phyloP scores from a whole-genome alignment of 805 yeast genomes.

The Hanseniaspora mollemarum region DNA sequence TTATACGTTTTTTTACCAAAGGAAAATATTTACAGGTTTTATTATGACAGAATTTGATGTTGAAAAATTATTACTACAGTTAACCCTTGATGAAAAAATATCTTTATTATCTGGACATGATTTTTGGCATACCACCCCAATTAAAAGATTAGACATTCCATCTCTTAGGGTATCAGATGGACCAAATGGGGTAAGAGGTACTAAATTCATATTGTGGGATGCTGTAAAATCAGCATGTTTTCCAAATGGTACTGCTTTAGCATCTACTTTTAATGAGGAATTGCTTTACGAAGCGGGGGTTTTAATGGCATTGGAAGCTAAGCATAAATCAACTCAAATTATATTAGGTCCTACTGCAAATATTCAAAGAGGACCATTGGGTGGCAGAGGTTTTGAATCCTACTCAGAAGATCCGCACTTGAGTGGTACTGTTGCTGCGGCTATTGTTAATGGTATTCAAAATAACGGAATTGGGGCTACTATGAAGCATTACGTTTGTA shows the following conservation, averaged over 20 bases:
- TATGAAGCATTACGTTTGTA: constrained; percentile 52
- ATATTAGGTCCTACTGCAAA: constrained; percentile 42
- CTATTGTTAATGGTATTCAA: constrained; percentile 46
- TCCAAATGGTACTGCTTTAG: constrained; percentile 52
- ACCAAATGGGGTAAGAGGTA: constrained; percentile 55
- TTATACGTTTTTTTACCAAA: no score
- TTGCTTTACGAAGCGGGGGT: constrained; percentile 39
- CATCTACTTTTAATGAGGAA: constrained; percentile 44
- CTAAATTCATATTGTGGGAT: constrained; percentile 35
- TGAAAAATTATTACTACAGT: constrained; percentile 20
- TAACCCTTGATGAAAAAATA: constrained; percentile 25
- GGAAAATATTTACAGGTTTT: no score
- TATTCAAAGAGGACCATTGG: constrained; percentile 47
- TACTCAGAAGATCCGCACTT: constrained; percentile 51
- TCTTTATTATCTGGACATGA: constrained; percentile 36
- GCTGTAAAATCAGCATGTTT: constrained; percentile 46
- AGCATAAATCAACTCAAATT: constrained; percentile 41
- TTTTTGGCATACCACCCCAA: constrained; percentile 40
- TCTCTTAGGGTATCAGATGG: constrained; percentile 44
- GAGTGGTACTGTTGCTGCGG: constrained; percentile 37
- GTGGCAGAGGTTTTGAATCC: constrained; percentile 54
- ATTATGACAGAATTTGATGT: not conserved
- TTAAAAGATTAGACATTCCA: constrained; percentile 36
- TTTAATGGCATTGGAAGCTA: constrained; percentile 45
- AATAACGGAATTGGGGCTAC: constrained; percentile 41